phyloP scores from a whole-genome alignment of 495 filamentous ascomycete genomes.

The Penicillium diatomitis region DNA sequence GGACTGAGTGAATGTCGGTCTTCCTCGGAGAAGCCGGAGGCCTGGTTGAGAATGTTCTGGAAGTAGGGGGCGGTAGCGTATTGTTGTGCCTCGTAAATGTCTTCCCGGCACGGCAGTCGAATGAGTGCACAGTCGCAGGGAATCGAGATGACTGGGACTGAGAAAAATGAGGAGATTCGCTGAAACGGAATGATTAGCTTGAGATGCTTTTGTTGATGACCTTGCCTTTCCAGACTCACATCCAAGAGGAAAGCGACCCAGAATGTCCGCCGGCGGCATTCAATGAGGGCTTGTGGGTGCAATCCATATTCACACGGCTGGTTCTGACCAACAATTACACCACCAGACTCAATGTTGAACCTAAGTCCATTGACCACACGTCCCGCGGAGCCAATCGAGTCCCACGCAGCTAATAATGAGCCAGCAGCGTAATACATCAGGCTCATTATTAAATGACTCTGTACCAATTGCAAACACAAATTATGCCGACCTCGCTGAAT shows the following conservation, averaged over 20 bases:
- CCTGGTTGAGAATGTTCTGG: constrained; percentile 36
- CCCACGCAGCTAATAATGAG: constrained; percentile 45
- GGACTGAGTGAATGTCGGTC: constrained; percentile 34
- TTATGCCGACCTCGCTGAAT: constrained; percentile 39
- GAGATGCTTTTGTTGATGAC: background rate
- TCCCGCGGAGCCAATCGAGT: constrained; percentile 49
- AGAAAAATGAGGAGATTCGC: constrained; percentile 50
- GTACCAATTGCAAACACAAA: constrained; percentile 51
- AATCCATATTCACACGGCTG: constrained; percentile 47
- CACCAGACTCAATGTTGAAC: constrained; percentile 52
- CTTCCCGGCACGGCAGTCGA: constrained; percentile 49
- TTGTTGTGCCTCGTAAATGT: constrained; percentile 47
- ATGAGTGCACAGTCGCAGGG: constrained; percentile 50
- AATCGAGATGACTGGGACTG: constrained; percentile 31
- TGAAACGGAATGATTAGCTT: constrained; percentile 12
- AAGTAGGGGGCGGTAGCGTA: constrained; percentile 47
- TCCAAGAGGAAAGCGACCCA: constrained; percentile 59
- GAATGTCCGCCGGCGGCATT: constrained; percentile 58
- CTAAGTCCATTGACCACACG: constrained; percentile 48
- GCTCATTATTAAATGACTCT: constrained; percentile 52
- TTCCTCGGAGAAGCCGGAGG: constrained; percentile 14
- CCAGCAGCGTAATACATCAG: constrained; percentile 55
- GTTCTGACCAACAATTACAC: constrained; percentile 35
- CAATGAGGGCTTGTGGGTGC: constrained; percentile 46
- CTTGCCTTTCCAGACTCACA: constrained; percentile 24